Evolutionary conservation across 192 early-diverging fungal species (phyloP), one percentile per base, ranked within the genome.

Genomic region (Chytriomyces hyalinus): DNA sequence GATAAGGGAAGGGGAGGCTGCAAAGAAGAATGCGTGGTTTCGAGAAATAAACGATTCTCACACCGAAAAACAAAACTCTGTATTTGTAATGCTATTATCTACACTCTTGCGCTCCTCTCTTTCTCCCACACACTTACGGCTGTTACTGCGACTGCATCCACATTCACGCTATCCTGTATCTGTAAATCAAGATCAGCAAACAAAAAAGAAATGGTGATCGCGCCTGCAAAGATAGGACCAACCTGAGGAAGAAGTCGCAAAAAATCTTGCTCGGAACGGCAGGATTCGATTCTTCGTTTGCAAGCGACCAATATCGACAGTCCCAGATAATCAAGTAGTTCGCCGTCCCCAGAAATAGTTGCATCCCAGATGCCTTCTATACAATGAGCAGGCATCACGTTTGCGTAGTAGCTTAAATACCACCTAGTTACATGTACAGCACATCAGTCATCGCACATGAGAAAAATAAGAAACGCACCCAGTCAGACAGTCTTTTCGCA

Each of bases 121-220:
- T 75, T 76, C 67, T 88, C 84, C 87, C 87, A 88, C 13, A 83
- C 47, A 46, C 82, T 82, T 44, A 88, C 80, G 4, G 82, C 79
- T 10, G 79, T 81, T 20, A 71, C 78, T 17, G 80, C 80, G 1
- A 88, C 84, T 1, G 79, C 78, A 51, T 85, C 77, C 64, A 84
- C 72, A 70, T 87, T 83, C 1, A 84, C 78, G 61, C 49, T 65
- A 4, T 62, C 67, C 59, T 79, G 78, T 49, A 85, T 76, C 80
- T 84, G 51, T 22, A 36, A 11, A 61, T 8, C n/a, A 65, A 76
- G 44, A n/a, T 28, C 13, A 61, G 62, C 7, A 57, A 68, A 53
- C 15, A 17, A 64, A 24, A 53, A 4, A 22, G 15, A 45, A 61
- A n/a, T 5, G 11, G 10, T 3, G 26, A 20, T 22, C 17, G 10